Percentiles rank a stretch among this genome's conserved stretches.
These are phyloP conservation scores for Dillenia turbinata DNA, from an alignment of 164 flowering plant genomes.

Conservation along the genomic window DNA sequence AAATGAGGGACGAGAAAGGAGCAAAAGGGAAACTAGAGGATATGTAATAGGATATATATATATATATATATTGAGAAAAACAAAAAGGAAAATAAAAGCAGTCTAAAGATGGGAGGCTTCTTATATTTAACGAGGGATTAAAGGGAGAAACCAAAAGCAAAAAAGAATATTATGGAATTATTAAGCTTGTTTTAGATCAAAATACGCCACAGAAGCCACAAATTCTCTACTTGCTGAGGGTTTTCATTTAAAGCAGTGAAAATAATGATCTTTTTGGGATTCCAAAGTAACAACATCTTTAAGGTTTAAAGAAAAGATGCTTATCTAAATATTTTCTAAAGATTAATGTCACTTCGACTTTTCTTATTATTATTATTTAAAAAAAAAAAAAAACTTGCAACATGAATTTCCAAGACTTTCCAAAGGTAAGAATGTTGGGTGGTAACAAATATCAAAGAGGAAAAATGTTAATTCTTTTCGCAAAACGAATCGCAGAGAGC, in stretches of 20 bases:
- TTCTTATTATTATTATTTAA: constrained; percentile 1
- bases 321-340: constrained; percentile 20
- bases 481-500: constrained; percentile 39
- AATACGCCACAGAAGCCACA: constrained; percentile 31
- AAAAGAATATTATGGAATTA: constrained; percentile 18
- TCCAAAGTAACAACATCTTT: constrained; percentile 57
- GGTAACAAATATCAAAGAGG: constrained; percentile 28
- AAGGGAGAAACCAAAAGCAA: constrained; percentile 24
- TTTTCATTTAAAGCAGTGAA: constrained; percentile 28
- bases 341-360: constrained; percentile 1
- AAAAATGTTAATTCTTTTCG: constrained; percentile 29
- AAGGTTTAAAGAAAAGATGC: constrained; percentile 55
- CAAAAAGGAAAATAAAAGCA: constrained; percentile 13
- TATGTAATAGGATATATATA: too few species aligned
- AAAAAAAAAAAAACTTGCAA: constrained; percentile 1
- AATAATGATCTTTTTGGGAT: constrained; percentile 43
- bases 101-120: constrained; percentile 33
- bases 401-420: constrained; percentile 31
- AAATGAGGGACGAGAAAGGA: background rate
- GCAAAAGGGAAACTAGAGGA: background rate
- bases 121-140: constrained; percentile 20
- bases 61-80: too few species aligned
- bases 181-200: constrained; percentile 10
- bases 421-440: constrained; percentile 64
- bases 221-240: constrained; percentile 49